These are phyloP conservation scores for Phellinidium pouzarii DNA, from an alignment of 1,284 basidiomycete genomes.

Conservation along the genomic window DNA sequence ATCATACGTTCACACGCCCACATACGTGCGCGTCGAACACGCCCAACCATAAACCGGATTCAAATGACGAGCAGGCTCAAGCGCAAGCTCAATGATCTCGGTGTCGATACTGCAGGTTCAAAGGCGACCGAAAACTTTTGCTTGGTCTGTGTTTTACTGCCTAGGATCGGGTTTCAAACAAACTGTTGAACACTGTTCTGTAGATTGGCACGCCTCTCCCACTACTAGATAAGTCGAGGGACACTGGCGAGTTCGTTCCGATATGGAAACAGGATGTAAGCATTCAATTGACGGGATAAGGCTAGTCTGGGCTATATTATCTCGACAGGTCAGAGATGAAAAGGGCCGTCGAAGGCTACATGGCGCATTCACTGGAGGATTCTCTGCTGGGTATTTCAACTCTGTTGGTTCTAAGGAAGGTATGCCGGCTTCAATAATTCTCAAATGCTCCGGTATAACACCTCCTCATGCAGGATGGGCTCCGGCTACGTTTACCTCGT, in stretches of 20 bases:
- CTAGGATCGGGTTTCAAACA: background rate
- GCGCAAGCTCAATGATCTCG: conserved; percentile 75
- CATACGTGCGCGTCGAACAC: no score
- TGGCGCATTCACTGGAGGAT: conserved; percentile 97
- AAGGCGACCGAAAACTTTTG: conserved; percentile 86
- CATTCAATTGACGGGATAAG: conserved; percentile 16
- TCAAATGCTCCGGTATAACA: background rate
- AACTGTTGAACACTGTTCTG: conserved; percentile 16
- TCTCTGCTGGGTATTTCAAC: conserved; percentile 97
- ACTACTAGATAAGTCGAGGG: conserved; percentile 80
- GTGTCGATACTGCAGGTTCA: conserved; percentile 60
- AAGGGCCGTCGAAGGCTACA: conserved; percentile 89
- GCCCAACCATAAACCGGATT: no score
- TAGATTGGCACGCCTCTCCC: conserved; percentile 91
- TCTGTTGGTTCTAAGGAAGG: conserved; percentile 94
- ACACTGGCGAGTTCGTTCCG: conserved; percentile 90
- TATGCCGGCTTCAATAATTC: conserved; percentile 26
- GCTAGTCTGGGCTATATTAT: conserved; percentile 3
- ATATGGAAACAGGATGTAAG: conserved; percentile 94
- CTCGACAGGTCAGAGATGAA: conserved; percentile 81
- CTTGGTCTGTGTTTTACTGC: conserved; percentile 44
- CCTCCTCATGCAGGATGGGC: conserved; percentile 70
- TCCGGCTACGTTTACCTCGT: conserved; percentile 87
- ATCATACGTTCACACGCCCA: background rate
- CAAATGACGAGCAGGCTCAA: conserved; percentile 45